These are phyloP conservation scores for Fagopyrum homotropicum DNA, from an alignment of 148 eudicot genomes.

Conservation along the genomic window DNA sequence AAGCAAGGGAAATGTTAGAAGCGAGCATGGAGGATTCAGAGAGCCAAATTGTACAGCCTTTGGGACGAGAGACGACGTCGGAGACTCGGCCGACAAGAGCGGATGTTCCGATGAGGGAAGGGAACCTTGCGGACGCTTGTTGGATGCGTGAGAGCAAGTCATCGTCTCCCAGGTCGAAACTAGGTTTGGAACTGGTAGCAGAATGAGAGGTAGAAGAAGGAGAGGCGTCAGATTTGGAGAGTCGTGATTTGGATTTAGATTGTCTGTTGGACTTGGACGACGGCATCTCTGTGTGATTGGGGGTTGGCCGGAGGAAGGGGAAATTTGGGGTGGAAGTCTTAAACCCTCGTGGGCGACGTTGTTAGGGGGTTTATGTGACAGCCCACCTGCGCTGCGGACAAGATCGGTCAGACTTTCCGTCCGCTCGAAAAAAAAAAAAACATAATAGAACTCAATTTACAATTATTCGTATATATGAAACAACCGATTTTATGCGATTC, in stretches of 20 bases:
- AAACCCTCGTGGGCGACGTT: conserved; percentile 15
- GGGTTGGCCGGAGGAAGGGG: not conserved
- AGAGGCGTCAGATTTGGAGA: conserved; percentile 16
- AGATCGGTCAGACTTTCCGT: too few relatives aligned
- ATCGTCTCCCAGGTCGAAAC: conserved; percentile 24
- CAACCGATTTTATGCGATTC: too few relatives aligned
- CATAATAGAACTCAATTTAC: too few relatives aligned
- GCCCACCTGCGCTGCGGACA: too few relatives aligned
- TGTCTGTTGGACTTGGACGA: conserved; percentile 42
- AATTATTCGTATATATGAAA: too few relatives aligned
- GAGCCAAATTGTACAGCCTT: conserved; percentile 70
- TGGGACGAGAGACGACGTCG: conserved; percentile 32
- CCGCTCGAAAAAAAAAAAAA: too few relatives aligned
- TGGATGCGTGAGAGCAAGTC: conserved; percentile 30
- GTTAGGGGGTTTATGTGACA: conserved; percentile 11
- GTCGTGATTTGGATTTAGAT: conserved; percentile 30
- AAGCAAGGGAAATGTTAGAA: conserved; percentile 53
- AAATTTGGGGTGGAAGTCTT: not conserved
- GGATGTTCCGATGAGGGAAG: conserved; percentile 46
- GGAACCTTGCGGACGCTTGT: conserved; percentile 52
- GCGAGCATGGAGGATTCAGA: conserved; percentile 66
- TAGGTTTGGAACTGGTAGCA: conserved; percentile 15
- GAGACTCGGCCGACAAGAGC: conserved; percentile 41
- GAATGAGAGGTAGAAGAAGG: conserved; percentile 22
- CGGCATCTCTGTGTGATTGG: conserved; percentile 28